phyloP scores from a whole-genome alignment of 31 red algal genomes.

The Porphyra umbilicalis region DNA sequence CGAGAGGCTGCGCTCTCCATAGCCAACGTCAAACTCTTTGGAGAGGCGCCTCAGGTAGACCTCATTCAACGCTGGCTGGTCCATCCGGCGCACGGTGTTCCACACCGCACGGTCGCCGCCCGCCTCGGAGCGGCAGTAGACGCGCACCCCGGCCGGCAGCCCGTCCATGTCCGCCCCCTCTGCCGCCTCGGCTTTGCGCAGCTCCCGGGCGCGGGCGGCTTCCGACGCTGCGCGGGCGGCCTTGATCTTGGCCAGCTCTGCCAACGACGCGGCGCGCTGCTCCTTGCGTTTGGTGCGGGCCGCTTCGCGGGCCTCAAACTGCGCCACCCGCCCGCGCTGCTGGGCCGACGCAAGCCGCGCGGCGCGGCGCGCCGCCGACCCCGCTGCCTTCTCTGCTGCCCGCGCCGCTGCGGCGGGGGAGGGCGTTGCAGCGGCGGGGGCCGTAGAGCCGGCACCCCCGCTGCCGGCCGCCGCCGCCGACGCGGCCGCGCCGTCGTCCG shows the following conservation, averaged over 20 bases:
- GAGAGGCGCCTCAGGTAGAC: not conserved
- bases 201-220: not conserved
- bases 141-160: not conserved
- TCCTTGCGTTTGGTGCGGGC: not conserved
- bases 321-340: not conserved
- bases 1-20: not conserved
- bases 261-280: not conserved
- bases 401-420: not conserved
- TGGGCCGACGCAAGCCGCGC: not conserved
- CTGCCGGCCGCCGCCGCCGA: not conserved
- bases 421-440: not conserved
- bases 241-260: not conserved
- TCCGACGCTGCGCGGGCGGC: not conserved
- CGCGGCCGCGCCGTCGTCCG: not conserved
- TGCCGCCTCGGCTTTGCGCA: not conserved
- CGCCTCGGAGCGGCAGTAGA: not conserved
- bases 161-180: not conserved
- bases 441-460: not conserved
- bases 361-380: not conserved
- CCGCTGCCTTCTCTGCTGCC: not conserved
- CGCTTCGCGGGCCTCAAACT: not conserved
- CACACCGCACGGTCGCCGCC: not conserved
- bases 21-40: not conserved
- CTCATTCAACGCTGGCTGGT: not conserved
- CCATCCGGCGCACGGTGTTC: not conserved